phyloP scores from a whole-genome alignment of 192 early-diverging fungal species.

The Coemansia sp. region DNA sequence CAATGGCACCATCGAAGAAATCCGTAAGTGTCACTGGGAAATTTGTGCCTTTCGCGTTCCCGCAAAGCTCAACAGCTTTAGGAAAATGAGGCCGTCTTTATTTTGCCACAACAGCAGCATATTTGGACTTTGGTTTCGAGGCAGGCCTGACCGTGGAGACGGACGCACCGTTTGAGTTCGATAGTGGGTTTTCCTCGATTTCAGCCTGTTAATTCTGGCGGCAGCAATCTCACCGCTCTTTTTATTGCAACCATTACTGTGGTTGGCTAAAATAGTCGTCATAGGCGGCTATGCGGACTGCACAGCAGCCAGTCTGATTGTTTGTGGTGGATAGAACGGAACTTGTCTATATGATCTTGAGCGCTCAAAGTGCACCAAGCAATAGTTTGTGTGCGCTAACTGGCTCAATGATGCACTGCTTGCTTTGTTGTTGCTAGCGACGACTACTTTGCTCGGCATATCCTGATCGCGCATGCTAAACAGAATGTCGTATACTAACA shows the following conservation, averaged over 20 bases:
- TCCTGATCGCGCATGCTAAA: background rate
- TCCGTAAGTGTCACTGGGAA: constrained; percentile 41
- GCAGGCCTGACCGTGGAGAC: too few species aligned
- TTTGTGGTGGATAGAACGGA: too few species aligned
- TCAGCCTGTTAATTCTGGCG: background rate
- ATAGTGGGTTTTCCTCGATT: too few species aligned
- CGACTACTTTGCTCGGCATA: background rate
- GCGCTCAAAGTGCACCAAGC: too few species aligned
- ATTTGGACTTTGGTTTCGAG: background rate
- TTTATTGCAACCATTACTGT: too few species aligned
- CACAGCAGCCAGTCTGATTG: too few species aligned
- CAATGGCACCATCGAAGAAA: constrained; percentile 60
- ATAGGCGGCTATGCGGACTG: too few species aligned
- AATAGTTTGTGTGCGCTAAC: too few species aligned
- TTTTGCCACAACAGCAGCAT: background rate
- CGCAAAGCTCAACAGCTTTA: background rate
- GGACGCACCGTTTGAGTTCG: too few species aligned
- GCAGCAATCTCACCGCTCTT: background rate
- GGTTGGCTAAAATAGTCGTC: too few species aligned
- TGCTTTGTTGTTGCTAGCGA: background rate
- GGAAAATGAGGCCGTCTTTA: background rate
- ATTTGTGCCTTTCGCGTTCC: background rate
- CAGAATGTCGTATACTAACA: background rate
- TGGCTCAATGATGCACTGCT: too few species aligned
- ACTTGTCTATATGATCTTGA: too few species aligned